Percentiles rank a stretch among this genome's conserved stretches.
Evolutionary conservation across 179 eudicot genomes (phyloP).

Genomic region (Corrigiola litoralis): DNA sequence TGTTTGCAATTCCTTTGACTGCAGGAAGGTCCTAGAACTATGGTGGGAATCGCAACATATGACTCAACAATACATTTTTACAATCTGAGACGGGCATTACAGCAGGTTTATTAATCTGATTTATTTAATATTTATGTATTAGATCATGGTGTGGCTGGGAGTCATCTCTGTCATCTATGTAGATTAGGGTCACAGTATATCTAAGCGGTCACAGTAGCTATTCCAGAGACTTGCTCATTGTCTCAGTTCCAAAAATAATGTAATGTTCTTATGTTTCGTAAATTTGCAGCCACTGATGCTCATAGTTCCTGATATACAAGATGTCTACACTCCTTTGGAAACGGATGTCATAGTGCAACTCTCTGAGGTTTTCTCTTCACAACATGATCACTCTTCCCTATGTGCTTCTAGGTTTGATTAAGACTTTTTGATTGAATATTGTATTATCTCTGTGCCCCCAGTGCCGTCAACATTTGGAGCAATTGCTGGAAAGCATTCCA

Average conservation of each 20-base stretch:
- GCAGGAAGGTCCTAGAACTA: constrained; percentile 90
- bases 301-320: constrained; percentile 87
- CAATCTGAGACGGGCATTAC: constrained; percentile 79
- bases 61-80: constrained; percentile 93
- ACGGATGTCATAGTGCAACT: constrained; percentile 82
- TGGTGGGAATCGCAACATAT: constrained; percentile 92
- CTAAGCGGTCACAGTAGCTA: neutral
- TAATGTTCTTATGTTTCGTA: neutral
- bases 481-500: constrained; percentile 85
- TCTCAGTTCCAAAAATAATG: neutral
- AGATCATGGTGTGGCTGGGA: neutral
- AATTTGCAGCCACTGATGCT: constrained; percentile 86
- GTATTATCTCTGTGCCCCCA: constrained; percentile 30
- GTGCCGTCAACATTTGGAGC: constrained; percentile 88
- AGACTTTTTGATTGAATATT: neutral
- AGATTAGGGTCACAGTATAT: neutral
- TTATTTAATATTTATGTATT: neutral
- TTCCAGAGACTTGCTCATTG: neutral
- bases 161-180: neutral
- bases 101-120: constrained; percentile 55
- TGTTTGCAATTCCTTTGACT: constrained; percentile 10
- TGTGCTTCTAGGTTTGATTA: neutral
- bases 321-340: constrained; percentile 89
- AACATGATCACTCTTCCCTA: neutral
- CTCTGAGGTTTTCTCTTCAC: constrained; percentile 62